These are phyloP conservation scores for Clarireedia homoeocarpa DNA, from an alignment of 2,329 filamentous ascomycete genomes.

Conservation along the genomic window DNA sequence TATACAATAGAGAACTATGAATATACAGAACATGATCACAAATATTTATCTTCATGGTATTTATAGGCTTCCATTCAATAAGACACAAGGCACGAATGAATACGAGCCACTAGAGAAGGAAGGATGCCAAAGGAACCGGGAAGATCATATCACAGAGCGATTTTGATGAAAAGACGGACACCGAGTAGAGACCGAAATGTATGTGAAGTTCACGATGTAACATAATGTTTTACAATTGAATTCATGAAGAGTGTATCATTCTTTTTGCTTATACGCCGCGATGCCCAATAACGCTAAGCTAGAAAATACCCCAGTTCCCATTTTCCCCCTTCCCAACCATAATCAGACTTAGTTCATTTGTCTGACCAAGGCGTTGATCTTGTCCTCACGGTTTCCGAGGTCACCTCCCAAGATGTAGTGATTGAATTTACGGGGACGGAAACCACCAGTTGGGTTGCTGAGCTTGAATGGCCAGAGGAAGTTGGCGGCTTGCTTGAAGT, in stretches of 20 bases:
- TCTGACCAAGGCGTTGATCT: constrained; percentile 17
- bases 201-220: no score
- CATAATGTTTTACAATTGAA: no score
- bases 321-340: background rate
- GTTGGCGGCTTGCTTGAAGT: constrained; percentile 99
- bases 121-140: no score
- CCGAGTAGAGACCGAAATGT: no score
- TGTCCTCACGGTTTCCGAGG: constrained; percentile 95
- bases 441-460: constrained; percentile 94
- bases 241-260: constrained; percentile 10
- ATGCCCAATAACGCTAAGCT: constrained; percentile 15
- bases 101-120: no score
- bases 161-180: no score
- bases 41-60: no score
- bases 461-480: constrained; percentile 99
- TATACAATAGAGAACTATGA: no score
- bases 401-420: constrained; percentile 65
- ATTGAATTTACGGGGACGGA: constrained; percentile 84
- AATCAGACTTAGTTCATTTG: constrained; percentile 12
- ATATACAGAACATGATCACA: no score
- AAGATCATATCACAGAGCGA: no score
- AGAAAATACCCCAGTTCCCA: constrained; percentile 14
- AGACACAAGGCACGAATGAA: no score
- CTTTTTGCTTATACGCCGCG: constrained; percentile 21
- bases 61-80: no score